Percentiles rank a stretch among this genome's conserved stretches.
These are phyloP conservation scores for Lithospermum erythrorhizon DNA, from an alignment of 257 asterid genomes.

Conservation along the genomic window DNA sequence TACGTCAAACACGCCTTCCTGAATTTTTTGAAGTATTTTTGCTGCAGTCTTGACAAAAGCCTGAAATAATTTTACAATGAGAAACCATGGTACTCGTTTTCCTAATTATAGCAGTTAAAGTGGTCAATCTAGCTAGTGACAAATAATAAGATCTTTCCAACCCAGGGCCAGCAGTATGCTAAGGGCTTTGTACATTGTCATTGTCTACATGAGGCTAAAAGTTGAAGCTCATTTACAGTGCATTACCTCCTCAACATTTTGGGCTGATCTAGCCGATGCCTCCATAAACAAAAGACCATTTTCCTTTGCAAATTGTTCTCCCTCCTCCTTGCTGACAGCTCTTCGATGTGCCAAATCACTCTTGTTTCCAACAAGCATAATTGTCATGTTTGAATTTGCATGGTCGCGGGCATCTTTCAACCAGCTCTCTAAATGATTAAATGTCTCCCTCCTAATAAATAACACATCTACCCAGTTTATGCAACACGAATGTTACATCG, in stretches of 20 bases:
- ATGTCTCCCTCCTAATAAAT: conserved; percentile 54
- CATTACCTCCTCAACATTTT: conserved; percentile 66
- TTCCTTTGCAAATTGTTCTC: conserved; percentile 80
- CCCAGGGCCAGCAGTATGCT: neutral
- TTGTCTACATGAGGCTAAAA: neutral
- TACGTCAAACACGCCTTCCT: conserved; percentile 38
- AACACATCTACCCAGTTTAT: conserved; percentile 1
- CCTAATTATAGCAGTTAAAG: neutral
- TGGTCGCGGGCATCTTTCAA: conserved; percentile 82
- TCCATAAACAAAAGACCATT: conserved; percentile 64
- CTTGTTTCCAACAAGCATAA: conserved; percentile 70
- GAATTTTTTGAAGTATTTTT: conserved; percentile 62
- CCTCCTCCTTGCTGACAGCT: conserved; percentile 78
- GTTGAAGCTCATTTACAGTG: neutral
- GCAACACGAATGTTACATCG: neutral
- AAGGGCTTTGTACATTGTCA: neutral
- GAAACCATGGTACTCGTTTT: neutral
- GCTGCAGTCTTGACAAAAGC: conserved; percentile 60
- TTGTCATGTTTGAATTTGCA: conserved; percentile 69
- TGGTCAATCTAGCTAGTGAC: neutral
- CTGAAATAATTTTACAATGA: conserved; percentile 14
- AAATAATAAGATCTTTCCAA: neutral
- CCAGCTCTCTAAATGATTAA: conserved; percentile 76
- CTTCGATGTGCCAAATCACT: conserved; percentile 66
- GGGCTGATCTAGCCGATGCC: conserved; percentile 79